These are phyloP conservation scores for Aspergillus indologenus DNA, from an alignment of 495 filamentous ascomycete species.

Conservation along the genomic window DNA sequence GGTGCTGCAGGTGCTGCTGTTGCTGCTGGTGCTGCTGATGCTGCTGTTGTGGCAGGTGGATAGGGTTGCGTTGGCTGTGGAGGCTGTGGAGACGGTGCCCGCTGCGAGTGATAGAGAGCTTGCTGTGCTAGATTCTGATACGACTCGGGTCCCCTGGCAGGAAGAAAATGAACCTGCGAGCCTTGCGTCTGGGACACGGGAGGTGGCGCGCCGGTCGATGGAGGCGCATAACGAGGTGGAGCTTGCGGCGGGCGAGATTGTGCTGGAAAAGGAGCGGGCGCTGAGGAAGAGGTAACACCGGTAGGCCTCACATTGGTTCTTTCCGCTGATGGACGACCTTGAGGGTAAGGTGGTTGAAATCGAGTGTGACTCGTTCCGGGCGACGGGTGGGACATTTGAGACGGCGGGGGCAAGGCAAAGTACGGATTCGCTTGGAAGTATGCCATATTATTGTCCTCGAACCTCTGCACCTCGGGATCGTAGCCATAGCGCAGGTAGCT, in stretches of 20 bases:
- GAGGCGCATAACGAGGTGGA: neutral
- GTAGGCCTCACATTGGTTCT: conserved; percentile 4
- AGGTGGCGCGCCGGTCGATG: neutral
- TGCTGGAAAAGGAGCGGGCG: neutral
- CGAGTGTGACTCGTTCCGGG: neutral
- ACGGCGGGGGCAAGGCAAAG: conserved; percentile 1
- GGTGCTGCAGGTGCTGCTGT: neutral
- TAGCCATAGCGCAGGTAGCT: conserved; percentile 7
- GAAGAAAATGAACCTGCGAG: neutral
- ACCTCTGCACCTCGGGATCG: neutral
- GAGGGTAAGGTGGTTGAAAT: neutral
- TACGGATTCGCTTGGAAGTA: neutral
- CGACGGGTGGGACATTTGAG: neutral
- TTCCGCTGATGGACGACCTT: neutral
- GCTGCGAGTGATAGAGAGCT: neutral
- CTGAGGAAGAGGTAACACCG: neutral
- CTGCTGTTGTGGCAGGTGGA: neutral
- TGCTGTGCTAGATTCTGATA: neutral
- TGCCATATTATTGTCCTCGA: neutral
- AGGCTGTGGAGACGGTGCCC: neutral
- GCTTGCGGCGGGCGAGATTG: neutral
- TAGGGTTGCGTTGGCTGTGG: neutral
- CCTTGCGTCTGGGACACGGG: neutral
- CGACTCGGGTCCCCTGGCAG: neutral
- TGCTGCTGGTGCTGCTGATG: too few species aligned